Evolutionary conservation across 2,329 filamentous ascomycete species (phyloP), one percentile per base, ranked within the genome.

Genomic region (Colletotrichum sp.): DNA sequence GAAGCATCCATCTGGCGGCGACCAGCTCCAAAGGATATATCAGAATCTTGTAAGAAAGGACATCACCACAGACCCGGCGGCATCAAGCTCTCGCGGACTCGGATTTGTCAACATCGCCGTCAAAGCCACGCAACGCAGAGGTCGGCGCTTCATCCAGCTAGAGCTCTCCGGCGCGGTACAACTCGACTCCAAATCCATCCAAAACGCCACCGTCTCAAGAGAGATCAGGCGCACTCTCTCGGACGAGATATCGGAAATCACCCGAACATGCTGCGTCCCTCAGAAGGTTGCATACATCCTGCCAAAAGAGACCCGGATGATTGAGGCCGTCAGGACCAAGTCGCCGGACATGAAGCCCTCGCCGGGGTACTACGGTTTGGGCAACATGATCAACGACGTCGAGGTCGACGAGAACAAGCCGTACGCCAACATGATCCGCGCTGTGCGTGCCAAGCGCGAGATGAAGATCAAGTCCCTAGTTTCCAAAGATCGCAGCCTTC

Each of bases 111-210:
- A 32, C 10, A 21, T 67, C 16, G 32, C 57, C 7, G 30, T 30
- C 64, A 67, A 18, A 16, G 70, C 67, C 12, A 58, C 32, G 5
- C 32, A 67, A 15, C 18, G 52, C 5, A 18, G 63, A 12, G 70
- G 70, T 8, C 70, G 70, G 32, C 63, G 70, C 13, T 67, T 72
- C n/a, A 58, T 72, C 12, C 63, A 58, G 6, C n/a, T 72, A 5
- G 70, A 67, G 15, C 32, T 72, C 12, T 60, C 26, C 8, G n/a
- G 48, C 13, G 65, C 24, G 3, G 21, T 64, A 0, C 48, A 72
- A 28, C 63, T 72, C 26, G 26, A 34, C 34, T 28, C 36, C 3
- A 32, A 15, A 15, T 13, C 12, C 9, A 4, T 10, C 13, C 16
- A 15, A 10, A 26, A 28, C n/a, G 5, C 55, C 16, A 15, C 3